A percentile compares a stretch with the other conserved stretches of the same genome.
Evolutionary conservation across 495 filamentous ascomycete genomes (phyloP).

Genomic region (Pseudomonodictys pantanalensis): DNA sequence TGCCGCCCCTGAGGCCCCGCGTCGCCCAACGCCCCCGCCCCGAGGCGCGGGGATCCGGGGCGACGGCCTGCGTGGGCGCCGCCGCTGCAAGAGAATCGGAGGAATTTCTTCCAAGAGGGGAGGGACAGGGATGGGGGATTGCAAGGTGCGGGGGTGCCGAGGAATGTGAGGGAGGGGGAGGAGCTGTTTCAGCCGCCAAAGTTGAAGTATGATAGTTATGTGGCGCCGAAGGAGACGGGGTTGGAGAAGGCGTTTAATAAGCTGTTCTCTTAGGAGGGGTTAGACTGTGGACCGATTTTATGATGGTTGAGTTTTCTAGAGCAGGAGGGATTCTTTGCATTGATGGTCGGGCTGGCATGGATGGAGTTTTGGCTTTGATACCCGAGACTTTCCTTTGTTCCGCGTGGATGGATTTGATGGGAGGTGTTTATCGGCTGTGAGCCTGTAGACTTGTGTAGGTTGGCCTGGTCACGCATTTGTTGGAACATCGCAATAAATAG

Average conservation of each 20-base stretch:
- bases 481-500: too few species aligned
- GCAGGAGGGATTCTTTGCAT: neutral
- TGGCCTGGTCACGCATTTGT: too few species aligned
- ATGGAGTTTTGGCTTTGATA: constrained; percentile 6
- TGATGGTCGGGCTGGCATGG: neutral
- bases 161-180: constrained; percentile 4
- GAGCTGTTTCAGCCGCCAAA: constrained; percentile 14
- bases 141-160: neutral
- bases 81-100: neutral
- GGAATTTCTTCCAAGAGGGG: neutral
- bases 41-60: neutral
- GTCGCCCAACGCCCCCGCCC: neutral
- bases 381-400: neutral
- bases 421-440: too few species aligned
- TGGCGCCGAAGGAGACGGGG: constrained; percentile 10
- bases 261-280: constrained; percentile 1
- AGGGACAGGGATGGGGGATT: neutral
- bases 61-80: neutral
- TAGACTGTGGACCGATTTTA: too few species aligned
- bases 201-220: constrained; percentile 19
- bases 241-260: constrained; percentile 22
- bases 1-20: constrained; percentile 15
- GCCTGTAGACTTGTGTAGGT: too few species aligned
- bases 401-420: neutral
- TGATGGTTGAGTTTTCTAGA: too few species aligned